Conservation (phyloP, 805 yeast species). For the Candida adriatica region DNA sequence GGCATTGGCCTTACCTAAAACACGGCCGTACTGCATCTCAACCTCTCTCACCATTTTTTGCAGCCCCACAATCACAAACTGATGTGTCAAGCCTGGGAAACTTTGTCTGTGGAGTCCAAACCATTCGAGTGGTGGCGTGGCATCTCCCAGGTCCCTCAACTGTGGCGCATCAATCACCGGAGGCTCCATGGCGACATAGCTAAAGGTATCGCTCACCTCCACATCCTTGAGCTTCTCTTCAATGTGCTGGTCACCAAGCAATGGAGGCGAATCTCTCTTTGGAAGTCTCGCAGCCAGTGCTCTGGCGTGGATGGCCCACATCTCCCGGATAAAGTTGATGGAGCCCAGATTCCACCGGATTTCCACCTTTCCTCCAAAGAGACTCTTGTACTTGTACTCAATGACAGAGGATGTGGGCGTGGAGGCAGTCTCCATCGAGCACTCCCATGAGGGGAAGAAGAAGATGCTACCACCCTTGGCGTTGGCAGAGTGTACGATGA, state of each 20-base stretch:
- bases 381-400: slow-evolving; percentile 60
- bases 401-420: slow-evolving; percentile 42
- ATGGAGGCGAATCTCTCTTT: slow-evolving; percentile 20
- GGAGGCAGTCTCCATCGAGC: slow-evolving; percentile 75
- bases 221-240: slow-evolving; percentile 40
- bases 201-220: slow-evolving; percentile 40
- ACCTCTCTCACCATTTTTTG: slow-evolving; percentile 71
- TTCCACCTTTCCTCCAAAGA: slow-evolving; percentile 86
- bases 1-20: slow-evolving; percentile 28
- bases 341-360: slow-evolving; percentile 93
- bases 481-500: slow-evolving; percentile 44
- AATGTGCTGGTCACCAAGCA: slow-evolving; percentile 27
- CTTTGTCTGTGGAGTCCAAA: slow-evolving; percentile 85
- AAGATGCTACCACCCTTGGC: slow-evolving; percentile 79
- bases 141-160: slow-evolving; percentile 86
- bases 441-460: slow-evolving; percentile 66
- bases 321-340: slow-evolving; percentile 80
- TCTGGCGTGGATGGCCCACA: slow-evolving; percentile 82
- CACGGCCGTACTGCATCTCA: slow-evolving; percentile 36
- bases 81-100: slow-evolving; percentile 84
- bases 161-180: slow-evolving; percentile 88
- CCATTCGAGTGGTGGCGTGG: slow-evolving; percentile 98
- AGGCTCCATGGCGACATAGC: slow-evolving; percentile 58
- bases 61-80: slow-evolving; percentile 62
- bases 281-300: slow-evolving; percentile 60